Evolutionary conservation across 2,329 filamentous ascomycete genomes (phyloP), one percentile per base, ranked within the genome.

Genomic region (Fusarium kyushuense): DNA sequence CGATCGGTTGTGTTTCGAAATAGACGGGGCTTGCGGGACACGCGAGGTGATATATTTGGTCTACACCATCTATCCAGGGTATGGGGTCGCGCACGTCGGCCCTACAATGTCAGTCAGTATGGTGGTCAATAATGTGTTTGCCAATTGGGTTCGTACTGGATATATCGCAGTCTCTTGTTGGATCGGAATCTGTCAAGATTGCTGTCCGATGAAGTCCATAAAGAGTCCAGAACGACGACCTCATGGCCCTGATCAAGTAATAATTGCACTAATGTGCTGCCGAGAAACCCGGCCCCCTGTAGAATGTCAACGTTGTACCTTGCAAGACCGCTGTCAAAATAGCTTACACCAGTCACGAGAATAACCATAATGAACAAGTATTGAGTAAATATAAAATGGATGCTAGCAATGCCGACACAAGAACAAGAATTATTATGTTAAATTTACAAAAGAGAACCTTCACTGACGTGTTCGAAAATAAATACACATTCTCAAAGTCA

Each of bases 251-350:
- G 48, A 6, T 58, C 54, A 1, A 71, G 65, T 0, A 71, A 33
- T 6, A 67, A 41, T 19, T 71, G 49, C 5, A 72, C 56, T 1
- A 71, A n/a, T 9, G 69, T 66, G 27, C 64, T 52, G 17, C 69
- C 69, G 17, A 71, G 69, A 17, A 71, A 71, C 0, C 69, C 69
- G 2, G 69, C 69, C 3, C 69, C 69, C 69, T 71, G 21, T 8
- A 2, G 10, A 13, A 0, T 4, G 11, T 70, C 23, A 70, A 41
- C 23, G 38, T 4, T 13, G 4, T 23, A 13, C 8, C n/a, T 27
- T 6, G 10, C 3, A 8, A 5, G 2, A 8, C 5, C 19, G 4
- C 16, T 14, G 19, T n/a, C 9, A 5, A 19, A 9, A 5, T n/a
- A n/a, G 27, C 67, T 53, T 55, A 70, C 67, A 3, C 67, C 67